A percentile compares a stretch with the other conserved stretches of the same genome.
Conservation (phyloP, 257 asterid species). For the Salvia hispanica region DNA sequence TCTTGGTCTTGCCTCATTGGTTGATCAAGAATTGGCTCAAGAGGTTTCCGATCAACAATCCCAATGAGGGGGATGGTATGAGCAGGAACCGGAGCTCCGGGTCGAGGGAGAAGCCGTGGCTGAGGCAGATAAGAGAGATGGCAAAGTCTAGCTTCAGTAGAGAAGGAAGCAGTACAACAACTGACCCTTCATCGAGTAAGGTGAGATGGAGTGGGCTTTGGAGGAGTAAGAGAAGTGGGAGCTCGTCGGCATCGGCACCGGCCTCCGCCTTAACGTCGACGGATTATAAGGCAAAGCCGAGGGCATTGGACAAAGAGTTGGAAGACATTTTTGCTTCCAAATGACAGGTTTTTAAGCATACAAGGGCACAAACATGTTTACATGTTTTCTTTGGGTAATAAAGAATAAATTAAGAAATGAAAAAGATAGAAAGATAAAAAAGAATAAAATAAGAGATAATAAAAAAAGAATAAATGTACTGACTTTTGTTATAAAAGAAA, state of each 20-base stretch:
- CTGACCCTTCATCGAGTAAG: conserved; percentile 71
- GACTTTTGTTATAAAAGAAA: no score
- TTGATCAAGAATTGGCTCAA: conserved; percentile 45
- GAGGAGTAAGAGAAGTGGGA: conserved; percentile 66
- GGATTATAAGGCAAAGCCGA: conserved; percentile 63
- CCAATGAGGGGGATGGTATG: conserved; percentile 39
- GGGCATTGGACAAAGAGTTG: conserved; percentile 68
- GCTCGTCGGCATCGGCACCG: conserved; percentile 56
- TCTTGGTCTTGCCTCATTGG: conserved; percentile 54
- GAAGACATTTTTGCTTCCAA: conserved; percentile 88
- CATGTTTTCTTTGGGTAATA: no score
- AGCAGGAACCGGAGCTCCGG: conserved; percentile 46
- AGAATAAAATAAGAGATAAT: no score
- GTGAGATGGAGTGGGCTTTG: conserved; percentile 63
- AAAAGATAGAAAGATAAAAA: no score
- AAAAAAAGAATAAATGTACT: no score
- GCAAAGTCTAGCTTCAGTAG: conserved; percentile 73
- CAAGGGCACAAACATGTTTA: background rate
- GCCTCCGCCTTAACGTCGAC: conserved; percentile 50
- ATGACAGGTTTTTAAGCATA: conserved; percentile 27
- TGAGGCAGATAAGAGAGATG: conserved; percentile 68
- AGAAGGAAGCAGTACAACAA: conserved; percentile 47
- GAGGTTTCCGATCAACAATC: conserved; percentile 46
- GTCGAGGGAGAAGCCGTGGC: conserved; percentile 72
- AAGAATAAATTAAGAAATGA: no score